A percentile compares a stretch with the other conserved stretches of the same genome.
These are phyloP conservation scores for Rhododendron ferrugineum DNA, from an alignment of 148 eudicot genomes.

Conservation along the genomic window DNA sequence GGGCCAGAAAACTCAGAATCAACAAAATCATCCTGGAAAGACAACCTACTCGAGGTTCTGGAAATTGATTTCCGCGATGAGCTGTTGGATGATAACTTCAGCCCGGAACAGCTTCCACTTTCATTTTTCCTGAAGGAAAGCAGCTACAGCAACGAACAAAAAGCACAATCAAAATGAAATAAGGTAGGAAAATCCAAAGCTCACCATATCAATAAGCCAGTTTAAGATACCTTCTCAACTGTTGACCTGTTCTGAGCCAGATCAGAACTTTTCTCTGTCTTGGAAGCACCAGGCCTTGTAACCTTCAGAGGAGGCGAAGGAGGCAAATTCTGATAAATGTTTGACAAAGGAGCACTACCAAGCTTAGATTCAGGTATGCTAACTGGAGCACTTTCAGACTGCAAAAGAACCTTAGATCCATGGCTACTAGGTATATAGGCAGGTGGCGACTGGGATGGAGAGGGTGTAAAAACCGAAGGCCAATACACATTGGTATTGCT, in stretches of 20 bases:
- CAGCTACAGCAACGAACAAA: conserved; percentile 27
- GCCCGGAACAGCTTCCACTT: conserved; percentile 37
- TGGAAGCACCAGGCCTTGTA: conserved; percentile 35
- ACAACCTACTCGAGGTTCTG: conserved; percentile 68
- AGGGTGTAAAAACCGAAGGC: conserved; percentile 57
- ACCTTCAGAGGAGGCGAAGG: conserved; percentile 59
- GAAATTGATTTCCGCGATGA: conserved; percentile 59
- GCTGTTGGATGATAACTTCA: conserved; percentile 46
- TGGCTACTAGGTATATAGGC: conserved; percentile 30
- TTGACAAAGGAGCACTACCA: conserved; percentile 14
- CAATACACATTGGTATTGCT: conserved; percentile 57
- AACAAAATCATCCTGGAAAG: conserved; percentile 64
- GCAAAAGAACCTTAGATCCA: conserved; percentile 39
- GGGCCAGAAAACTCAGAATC: conserved; percentile 74
- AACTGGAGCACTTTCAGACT: conserved; percentile 77
- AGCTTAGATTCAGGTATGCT: conserved; percentile 53
- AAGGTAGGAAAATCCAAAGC: not conserved
- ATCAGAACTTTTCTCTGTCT: conserved; percentile 39
- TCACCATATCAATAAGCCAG: not conserved
- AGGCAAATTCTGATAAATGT: conserved; percentile 42
- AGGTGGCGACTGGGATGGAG: conserved; percentile 76
- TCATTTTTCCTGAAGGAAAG: conserved; percentile 53
- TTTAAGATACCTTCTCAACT: conserved; percentile 49
- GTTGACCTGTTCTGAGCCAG: conserved; percentile 32
- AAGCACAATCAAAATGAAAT: not conserved